Conservation (phyloP, 805 yeast genomes). For the Wickerhamomyces chambardii region DNA sequence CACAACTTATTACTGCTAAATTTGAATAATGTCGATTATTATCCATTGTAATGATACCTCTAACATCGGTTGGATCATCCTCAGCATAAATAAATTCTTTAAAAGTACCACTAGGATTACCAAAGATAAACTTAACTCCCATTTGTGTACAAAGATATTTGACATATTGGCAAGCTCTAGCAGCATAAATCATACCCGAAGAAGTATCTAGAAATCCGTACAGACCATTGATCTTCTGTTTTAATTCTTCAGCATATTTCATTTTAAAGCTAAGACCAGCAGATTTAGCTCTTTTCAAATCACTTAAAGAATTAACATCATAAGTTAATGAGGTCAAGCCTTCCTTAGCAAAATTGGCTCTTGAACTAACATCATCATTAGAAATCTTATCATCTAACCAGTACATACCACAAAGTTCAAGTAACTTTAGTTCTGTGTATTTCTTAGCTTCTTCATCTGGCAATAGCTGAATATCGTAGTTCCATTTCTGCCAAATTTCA, state of each 20-base stretch:
- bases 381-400: conserved; percentile 2
- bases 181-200: conserved; percentile 24
- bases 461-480: background rate
- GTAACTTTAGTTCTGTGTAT: background rate
- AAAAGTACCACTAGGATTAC: conserved; percentile 20
- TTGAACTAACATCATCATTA: background rate
- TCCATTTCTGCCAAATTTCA: conserved; percentile 1
- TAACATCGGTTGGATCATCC: conserved; percentile 1
- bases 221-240: conserved; percentile 6
- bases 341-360: conserved; percentile 6
- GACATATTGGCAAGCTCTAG: conserved; percentile 22
- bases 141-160: conserved; percentile 15
- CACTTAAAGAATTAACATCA: conserved; percentile 19
- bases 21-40: conserved; percentile 15
- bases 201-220: conserved; percentile 20
- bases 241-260: conserved; percentile 10
- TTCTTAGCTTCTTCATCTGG: background rate
- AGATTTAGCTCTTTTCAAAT: conserved; percentile 21
- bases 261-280: conserved; percentile 19
- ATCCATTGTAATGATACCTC: conserved; percentile 17
- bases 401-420: conserved; percentile 1
- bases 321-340: conserved; percentile 19
- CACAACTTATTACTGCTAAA: conserved; percentile 10
- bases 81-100: conserved; percentile 12
- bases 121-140: conserved; percentile 26